A percentile compares a stretch with the other conserved stretches of the same genome.
phyloP scores from a whole-genome alignment of 495 filamentous ascomycete genomes.

The Daldinia decipiens region DNA sequence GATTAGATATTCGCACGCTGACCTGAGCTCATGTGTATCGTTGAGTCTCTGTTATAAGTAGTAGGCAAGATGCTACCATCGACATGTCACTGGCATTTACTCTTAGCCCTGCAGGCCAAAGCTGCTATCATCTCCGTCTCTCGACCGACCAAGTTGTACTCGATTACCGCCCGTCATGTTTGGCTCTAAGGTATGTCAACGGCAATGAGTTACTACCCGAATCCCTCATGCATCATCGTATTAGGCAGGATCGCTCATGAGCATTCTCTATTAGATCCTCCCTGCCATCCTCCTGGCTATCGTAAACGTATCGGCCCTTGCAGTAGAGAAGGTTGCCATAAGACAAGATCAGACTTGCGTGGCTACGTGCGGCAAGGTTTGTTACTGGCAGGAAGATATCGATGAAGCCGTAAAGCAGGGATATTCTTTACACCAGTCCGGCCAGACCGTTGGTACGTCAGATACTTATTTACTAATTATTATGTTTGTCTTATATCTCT shows the following conservation, averaged over 20 bases:
- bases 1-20: constrained; percentile 37
- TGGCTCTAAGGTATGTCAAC: constrained; percentile 40
- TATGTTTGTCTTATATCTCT: constrained; percentile 1
- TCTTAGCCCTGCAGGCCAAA: constrained; percentile 7
- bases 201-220: not conserved
- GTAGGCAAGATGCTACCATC: not conserved
- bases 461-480: not conserved
- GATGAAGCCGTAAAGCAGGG: constrained; percentile 61
- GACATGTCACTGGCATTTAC: not conserved
- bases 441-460: constrained; percentile 57
- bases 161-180: constrained; percentile 40
- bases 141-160: not conserved
- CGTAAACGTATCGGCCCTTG: constrained; percentile 47
- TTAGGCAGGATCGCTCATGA: not conserved
- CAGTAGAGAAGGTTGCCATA: constrained; percentile 38
- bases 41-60: constrained; percentile 18
- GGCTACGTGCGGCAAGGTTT: constrained; percentile 51
- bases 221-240: not conserved
- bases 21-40: constrained; percentile 11
- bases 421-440: constrained; percentile 59
- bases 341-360: constrained; percentile 47
- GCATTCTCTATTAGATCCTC: constrained; percentile 41
- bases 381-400: constrained; percentile 55
- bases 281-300: constrained; percentile 47
- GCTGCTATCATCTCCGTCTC: not conserved